phyloP scores from a whole-genome alignment of 176 grass and related monocot genomes.

The Hordeum marinum region DNA sequence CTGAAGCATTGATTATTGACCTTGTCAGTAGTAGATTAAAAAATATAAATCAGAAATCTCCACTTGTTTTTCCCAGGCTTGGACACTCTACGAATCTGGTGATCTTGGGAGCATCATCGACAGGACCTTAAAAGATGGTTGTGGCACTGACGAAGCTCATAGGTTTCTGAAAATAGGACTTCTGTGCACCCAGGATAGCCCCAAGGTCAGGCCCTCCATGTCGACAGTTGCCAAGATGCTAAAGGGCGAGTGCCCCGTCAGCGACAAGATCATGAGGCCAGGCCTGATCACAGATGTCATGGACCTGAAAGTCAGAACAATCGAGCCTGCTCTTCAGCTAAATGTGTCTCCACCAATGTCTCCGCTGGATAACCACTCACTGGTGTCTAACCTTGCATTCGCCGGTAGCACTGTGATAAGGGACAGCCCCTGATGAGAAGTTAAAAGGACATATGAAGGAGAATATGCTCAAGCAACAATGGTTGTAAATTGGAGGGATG shows the following conservation, averaged over 20 bases:
- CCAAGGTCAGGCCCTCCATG: slow-evolving; percentile 73
- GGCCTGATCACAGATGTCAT: slow-evolving; percentile 85
- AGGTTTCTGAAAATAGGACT: slow-evolving; percentile 67
- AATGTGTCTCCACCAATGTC: slow-evolving; percentile 24
- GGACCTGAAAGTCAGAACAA: slow-evolving; percentile 63
- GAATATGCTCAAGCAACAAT: not conserved
- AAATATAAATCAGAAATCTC: slow-evolving; percentile 8
- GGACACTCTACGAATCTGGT: slow-evolving; percentile 50
- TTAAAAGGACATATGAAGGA: not conserved
- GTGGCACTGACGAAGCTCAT: slow-evolving; percentile 35
- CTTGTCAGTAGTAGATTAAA: slow-evolving; percentile 2
- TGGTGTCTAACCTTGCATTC: slow-evolving; percentile 34
- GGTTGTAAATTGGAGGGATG: not conserved
- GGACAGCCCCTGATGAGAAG: slow-evolving; percentile 2
- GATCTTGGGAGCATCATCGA: slow-evolving; percentile 57
- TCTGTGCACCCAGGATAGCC: slow-evolving; percentile 68
- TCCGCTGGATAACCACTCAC: slow-evolving; percentile 26
- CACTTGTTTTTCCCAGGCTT: slow-evolving; percentile 45
- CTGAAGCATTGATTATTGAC: not conserved
- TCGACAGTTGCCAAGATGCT: slow-evolving; percentile 54
- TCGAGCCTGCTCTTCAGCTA: slow-evolving; percentile 5
- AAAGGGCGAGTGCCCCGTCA: slow-evolving; percentile 26
- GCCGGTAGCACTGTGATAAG: slow-evolving; percentile 41
- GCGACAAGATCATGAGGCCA: slow-evolving; percentile 62
- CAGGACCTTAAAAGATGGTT: slow-evolving; percentile 38